Conservation (phyloP, 1,284 basidiomycete genomes). For the Ustilago trichophora region DNA sequence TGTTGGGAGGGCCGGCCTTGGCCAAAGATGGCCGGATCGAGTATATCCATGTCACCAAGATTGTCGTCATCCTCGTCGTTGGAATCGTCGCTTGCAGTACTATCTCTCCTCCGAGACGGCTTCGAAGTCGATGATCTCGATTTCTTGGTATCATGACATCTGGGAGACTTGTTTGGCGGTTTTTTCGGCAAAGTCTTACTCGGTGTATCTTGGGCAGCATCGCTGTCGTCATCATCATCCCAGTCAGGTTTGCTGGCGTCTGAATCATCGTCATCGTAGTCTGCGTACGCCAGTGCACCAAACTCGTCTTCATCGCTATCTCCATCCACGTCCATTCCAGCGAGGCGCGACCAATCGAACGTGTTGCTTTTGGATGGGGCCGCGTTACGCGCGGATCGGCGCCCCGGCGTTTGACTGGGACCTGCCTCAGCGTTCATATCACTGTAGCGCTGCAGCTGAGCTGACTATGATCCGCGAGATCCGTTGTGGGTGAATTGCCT, state of each 20-base stretch:
- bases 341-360: constrained; percentile 26
- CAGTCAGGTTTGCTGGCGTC: constrained; percentile 27
- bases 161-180: constrained; percentile 4
- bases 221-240: constrained; percentile 43
- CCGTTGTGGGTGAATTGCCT: too few relatives aligned
- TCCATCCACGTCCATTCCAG: constrained; percentile 20
- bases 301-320: constrained; percentile 31
- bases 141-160: neutral
- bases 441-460: too few relatives aligned
- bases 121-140: neutral
- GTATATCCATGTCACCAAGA: neutral
- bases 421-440: constrained; percentile 26
- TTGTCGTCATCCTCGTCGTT: constrained; percentile 12
- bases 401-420: constrained; percentile 8
- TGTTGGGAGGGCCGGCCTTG: neutral
- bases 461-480: too few relatives aligned
- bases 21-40: constrained; percentile 19
- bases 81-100: constrained; percentile 7
- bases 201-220: constrained; percentile 15
- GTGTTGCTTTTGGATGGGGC: constrained; percentile 1
- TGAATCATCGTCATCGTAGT: constrained; percentile 16
- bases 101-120: neutral
- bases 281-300: constrained; percentile 20
- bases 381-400: constrained; percentile 16
- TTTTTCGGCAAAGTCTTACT: constrained; percentile 9